Base-by-base conservation (phyloP, 768 basidiomycete genomes). In the Phaffia tasmanica region DNA sequence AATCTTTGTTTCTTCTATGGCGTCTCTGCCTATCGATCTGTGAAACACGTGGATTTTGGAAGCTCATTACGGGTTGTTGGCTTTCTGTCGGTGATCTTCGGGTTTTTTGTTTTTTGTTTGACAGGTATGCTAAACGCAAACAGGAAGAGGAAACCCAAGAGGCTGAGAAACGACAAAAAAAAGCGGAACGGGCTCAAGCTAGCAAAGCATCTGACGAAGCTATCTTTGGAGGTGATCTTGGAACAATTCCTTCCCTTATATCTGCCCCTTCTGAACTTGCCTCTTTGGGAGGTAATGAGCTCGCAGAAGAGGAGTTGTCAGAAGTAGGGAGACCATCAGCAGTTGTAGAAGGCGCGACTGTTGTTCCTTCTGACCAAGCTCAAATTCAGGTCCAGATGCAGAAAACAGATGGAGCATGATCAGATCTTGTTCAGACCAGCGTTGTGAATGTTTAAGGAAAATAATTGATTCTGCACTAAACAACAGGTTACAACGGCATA, bases 91-190 rank as follows among this genome's bases (percentile, higher is more conserved):
- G 30, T 57, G 23, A 51, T 32, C 25, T 19, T 35, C n/a, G 15
- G 18, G 8, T 48, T 21, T 18, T 50, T 1, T 46, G 35, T 19
- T 30, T 15, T 25, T n/a, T 1, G 30, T 18, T 18, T 30, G 57
- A 11, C 64, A 79, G 78, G 32, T 78, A 73, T 67, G 74, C 74
- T 51, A 76, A 78, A 68, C 74, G 75, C 6, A 71, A 75, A 51
- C 71, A 70, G 6, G 72, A 75, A 50, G 73, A 73, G 51, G 75
- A 77, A 62, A 71, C 72, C 0, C 66, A 63, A 16, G 72, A 69
- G 30, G 75, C 72, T n/a, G 71, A 73, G 18, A 69, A 69, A 11
- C 71, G 67, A 61, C 16, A 72, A 68, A 29, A 54, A 16, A 48
- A 27, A 47, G 11, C 66, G 65, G 47, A 69, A 64, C 57, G 57